Base-by-base conservation (phyloP, 176 grass and related monocot species). In the Musa schizocarpa region DNA sequence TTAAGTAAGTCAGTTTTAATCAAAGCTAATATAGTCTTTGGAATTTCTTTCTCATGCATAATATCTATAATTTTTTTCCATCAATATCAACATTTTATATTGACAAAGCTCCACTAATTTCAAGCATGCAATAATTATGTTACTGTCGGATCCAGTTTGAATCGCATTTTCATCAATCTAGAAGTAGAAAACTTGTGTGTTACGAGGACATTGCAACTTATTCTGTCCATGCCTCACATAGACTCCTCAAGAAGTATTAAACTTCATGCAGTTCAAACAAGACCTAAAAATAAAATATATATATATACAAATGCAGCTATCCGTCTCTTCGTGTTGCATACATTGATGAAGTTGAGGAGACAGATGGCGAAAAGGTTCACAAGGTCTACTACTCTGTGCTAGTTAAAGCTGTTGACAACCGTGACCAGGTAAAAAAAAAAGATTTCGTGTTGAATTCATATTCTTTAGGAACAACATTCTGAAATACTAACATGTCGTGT, bases 341-440 rank as follows among this genome's bases (percentile, higher is more conserved):
- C 77, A 97, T 97, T 50, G 94, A 97, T 85, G 94, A 97, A 87
- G 83, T 88, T 81, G 89, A 96, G 88, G 93, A 92, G 78, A 80
- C 79, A 77, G 87, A 92, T 64, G 93, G 93, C 74, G 83, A 92
- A 50, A 92, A 87, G 82, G 89, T 90, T 76, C 89, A 92, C 11
- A 90, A 88, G 85, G 89, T 96, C 80, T 92, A 90, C 51, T 96
- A 90, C 77, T 96, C 93, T 9, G 93, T 96, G 63, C 72, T 96
- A 65, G 87, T 96, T 54, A 96, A 92, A 90, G 93, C 93, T 83
- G 83, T 92, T 77, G 89, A 96, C 54, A 96, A 96, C 81, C 93
- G 84, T 81, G 93, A 96, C 81, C 89, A 92, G 93, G 93, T 90
- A 86, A 55, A 70, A 21, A 11, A 52, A 75, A 70, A 79, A 72